Percentiles rank a stretch among this genome's conserved stretches.
Conservation (phyloP, 345 rosid species). For the Corymbia maculata region DNA sequence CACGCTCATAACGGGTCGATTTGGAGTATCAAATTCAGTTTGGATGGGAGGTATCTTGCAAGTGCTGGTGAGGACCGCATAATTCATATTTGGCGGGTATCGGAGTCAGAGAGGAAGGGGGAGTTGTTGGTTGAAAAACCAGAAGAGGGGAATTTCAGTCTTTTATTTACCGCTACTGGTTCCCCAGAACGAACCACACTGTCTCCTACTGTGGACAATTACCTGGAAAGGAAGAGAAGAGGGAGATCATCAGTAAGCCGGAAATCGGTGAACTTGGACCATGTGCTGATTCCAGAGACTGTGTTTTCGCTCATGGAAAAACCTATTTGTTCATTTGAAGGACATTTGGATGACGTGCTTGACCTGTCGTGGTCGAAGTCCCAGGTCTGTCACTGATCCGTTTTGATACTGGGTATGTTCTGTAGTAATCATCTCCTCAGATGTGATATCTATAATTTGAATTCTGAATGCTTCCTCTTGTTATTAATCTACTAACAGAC, state of each 20-base stretch:
- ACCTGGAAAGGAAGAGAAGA: slow-evolving; percentile 60
- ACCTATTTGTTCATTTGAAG: slow-evolving; percentile 80
- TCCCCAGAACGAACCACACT: slow-evolving; percentile 65
- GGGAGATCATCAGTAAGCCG: slow-evolving; percentile 69
- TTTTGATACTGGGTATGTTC: neutral
- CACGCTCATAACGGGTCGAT: slow-evolving; percentile 91
- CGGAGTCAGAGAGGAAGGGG: slow-evolving; percentile 68
- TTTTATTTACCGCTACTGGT: slow-evolving; percentile 51
- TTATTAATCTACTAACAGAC: neutral
- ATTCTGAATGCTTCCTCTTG: neutral
- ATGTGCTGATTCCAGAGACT: slow-evolving; percentile 56
- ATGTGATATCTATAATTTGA: neutral
- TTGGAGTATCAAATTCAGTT: slow-evolving; percentile 92
- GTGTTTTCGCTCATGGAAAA: slow-evolving; percentile 80
- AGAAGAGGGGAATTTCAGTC: slow-evolving; percentile 52
- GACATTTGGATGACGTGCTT: slow-evolving; percentile 81
- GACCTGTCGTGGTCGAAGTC: slow-evolving; percentile 99
- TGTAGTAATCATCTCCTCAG: neutral
- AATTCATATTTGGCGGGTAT: slow-evolving; percentile 84
- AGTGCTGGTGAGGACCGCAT: slow-evolving; percentile 95
- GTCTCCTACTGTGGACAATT: slow-evolving; percentile 41
- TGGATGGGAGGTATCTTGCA: slow-evolving; percentile 91
- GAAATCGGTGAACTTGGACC: slow-evolving; percentile 76
- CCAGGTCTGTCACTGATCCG: slow-evolving; percentile 46
- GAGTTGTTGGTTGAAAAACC: slow-evolving; percentile 72